Percentiles rank a stretch among this genome's conserved stretches.
These are phyloP conservation scores for Acanthamoeba castellanii DNA, from an alignment of 208 protist genomes.

Conservation along the genomic window DNA sequence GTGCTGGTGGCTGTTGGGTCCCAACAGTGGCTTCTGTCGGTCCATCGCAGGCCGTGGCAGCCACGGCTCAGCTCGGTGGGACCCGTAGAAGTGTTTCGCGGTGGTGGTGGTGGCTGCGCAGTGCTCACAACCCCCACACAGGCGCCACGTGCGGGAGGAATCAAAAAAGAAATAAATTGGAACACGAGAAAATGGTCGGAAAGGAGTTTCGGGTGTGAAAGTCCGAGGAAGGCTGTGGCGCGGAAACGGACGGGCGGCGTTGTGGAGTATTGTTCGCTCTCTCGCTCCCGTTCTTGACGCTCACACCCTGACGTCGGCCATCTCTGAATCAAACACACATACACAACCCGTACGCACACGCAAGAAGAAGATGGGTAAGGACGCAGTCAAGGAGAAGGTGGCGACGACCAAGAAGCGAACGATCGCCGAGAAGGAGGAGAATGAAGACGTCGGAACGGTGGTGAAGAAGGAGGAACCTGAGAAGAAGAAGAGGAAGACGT, in stretches of 20 bases:
- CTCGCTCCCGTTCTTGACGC: neutral
- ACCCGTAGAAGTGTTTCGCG: too few relatives aligned
- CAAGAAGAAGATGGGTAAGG: neutral
- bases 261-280: neutral
- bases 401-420: neutral
- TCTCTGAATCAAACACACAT: neutral
- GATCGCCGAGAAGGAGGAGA: neutral
- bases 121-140: too few relatives aligned
- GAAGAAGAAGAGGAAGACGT: constrained; percentile 47
- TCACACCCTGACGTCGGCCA: too few relatives aligned
- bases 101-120: too few relatives aligned
- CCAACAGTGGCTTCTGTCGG: too few relatives aligned
- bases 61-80: too few relatives aligned
- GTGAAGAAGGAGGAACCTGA: constrained; percentile 16
- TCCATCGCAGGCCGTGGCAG: too few relatives aligned
- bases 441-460: neutral
- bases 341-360: neutral
- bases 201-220: neutral
- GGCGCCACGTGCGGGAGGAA: neutral
- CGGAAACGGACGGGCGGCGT: neutral
- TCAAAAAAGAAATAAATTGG: neutral
- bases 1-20: too few relatives aligned
- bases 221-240: neutral
- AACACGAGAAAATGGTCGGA: neutral
- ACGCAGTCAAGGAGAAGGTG: neutral